Evolutionary conservation across 192 early-diverging fungal genomes (phyloP), one percentile per base, ranked within the genome.

Genomic region (Entomortierella parvispora): DNA sequence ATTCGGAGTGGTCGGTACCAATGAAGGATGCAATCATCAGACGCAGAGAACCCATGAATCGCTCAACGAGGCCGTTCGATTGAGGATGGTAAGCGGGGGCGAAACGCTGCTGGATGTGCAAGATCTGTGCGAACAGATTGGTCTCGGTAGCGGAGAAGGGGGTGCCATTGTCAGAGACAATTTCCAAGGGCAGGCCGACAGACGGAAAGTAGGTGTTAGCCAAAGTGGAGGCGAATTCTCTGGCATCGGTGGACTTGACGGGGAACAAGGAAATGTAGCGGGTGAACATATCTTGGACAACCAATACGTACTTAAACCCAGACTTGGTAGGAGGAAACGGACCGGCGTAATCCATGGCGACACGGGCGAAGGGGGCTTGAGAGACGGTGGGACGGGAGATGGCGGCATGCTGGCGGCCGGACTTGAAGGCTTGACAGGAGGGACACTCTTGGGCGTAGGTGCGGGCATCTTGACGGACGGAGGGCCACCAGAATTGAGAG

Each of bases 341-440:
- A 3, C 68, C 70, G 48, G 29, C 64, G 48, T 59, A 65, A 37
- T 72, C 70, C 22, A 71, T 17, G 28, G 69, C 61, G 20, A 71
- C 50, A 7, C 26, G 32, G 25, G 45, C 52, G 18, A 71, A 71
- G 0, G 68, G 49, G 8, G 29, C 17, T 3, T 45, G 34, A 10
- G 64, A 46, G 14, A 32, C 23, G 6, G 44, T 66, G 0, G 53
- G 52, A 29, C 44, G 64, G 14, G 26, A 37, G 17, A 42, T 25
- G 6, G 14, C 23, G 5, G 28, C 12, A 22, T 57, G 54, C 8
- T 55, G 43, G 0, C 53, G 54, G 25, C 64, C 64, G 2, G 64
- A 33, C 45, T 66, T 66, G 54, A 43, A 57, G 0, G 42, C 42
- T 42, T 66, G 64, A 17, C 64, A 66, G 40, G 23, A 10, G 1